These are phyloP conservation scores for Penicillium thymicola DNA, from an alignment of 2,329 filamentous ascomycete species.

Conservation along the genomic window DNA sequence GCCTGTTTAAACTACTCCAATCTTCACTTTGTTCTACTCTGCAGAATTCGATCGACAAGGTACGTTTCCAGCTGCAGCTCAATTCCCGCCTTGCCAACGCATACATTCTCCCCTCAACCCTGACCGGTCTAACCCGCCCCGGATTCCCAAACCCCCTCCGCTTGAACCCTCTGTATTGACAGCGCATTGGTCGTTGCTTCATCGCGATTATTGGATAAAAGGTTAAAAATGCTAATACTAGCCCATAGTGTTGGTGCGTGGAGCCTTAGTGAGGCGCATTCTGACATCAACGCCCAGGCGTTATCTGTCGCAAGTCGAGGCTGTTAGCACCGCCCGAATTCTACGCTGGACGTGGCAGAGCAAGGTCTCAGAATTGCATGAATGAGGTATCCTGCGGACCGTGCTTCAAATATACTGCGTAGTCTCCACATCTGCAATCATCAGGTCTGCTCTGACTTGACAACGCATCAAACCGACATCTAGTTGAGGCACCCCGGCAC, in stretches of 20 bases:
- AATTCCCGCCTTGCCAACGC: slow-evolving; percentile 37
- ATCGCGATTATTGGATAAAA: slow-evolving; percentile 13
- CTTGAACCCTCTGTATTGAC: slow-evolving; percentile 21
- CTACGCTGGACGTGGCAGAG: slow-evolving; percentile 26
- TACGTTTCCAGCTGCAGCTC: slow-evolving; percentile 36
- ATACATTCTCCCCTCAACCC: slow-evolving; percentile 34
- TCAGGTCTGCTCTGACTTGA: slow-evolving; percentile 31
- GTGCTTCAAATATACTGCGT: slow-evolving; percentile 28
- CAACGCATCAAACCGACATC: slow-evolving; percentile 42
- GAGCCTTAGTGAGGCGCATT: slow-evolving; percentile 21
- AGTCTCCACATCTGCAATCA: slow-evolving; percentile 27
- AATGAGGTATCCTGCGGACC: slow-evolving; percentile 22
- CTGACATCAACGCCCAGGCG: slow-evolving; percentile 25
- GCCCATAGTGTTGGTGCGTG: slow-evolving; percentile 22
- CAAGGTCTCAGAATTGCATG: slow-evolving; percentile 12
- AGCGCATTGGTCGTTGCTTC: slow-evolving; percentile 26
- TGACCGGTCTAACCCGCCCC: slow-evolving; percentile 30
- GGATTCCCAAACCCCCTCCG: slow-evolving; percentile 20
- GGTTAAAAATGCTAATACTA: slow-evolving; percentile 23
- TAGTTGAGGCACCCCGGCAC: slow-evolving; percentile 34
- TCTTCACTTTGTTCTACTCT: slow-evolving; percentile 16
- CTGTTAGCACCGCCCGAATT: slow-evolving; percentile 30
- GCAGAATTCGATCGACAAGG: slow-evolving; percentile 34
- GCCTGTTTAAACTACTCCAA: slow-evolving; percentile 3
- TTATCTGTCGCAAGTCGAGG: slow-evolving; percentile 14